These are phyloP conservation scores for Lasiodiplodia theobromae DNA, from an alignment of 2,329 filamentous ascomycete genomes.

Conservation along the genomic window DNA sequence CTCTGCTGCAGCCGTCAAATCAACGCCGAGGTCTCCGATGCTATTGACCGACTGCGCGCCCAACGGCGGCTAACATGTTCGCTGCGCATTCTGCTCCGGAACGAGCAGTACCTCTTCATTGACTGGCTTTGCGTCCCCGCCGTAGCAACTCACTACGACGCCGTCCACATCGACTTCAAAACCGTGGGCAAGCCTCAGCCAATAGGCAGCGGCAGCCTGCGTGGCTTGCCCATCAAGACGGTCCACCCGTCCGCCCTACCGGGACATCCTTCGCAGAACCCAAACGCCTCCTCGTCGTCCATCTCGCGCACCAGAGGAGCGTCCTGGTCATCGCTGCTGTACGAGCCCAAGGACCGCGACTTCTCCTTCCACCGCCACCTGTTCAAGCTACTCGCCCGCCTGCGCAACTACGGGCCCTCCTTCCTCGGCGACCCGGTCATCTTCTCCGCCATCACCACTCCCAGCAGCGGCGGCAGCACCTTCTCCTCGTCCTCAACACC, in stretches of 20 bases:
- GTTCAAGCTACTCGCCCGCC: constrained; percentile 20
- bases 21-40: constrained; percentile 4
- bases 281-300: not conserved
- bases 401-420: constrained; percentile 7
- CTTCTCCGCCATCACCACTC: constrained; percentile 5
- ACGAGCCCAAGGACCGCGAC: constrained; percentile 9
- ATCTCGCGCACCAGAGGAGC: not conserved
- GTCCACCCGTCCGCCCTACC: constrained; percentile 4
- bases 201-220: not conserved
- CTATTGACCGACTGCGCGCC: constrained; percentile 2
- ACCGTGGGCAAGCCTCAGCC: constrained; percentile 6
- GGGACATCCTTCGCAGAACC: not conserved
- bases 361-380: constrained; percentile 15
- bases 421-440: constrained; percentile 23
- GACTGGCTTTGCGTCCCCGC: constrained; percentile 23
- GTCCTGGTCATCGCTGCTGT: constrained; percentile 3
- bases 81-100: constrained; percentile 21
- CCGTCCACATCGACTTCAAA: constrained; percentile 17
- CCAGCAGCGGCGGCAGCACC: not conserved
- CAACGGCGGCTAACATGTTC: constrained; percentile 11
- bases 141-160: constrained; percentile 15
- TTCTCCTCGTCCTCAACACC: not conserved
- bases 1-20: constrained; percentile 19
- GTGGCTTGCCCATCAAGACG: not conserved
- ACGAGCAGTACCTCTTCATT: constrained; percentile 20